Evolutionary conservation across 2,329 filamentous ascomycete genomes (phyloP).

Genomic region (Penicillium olsonii): DNA sequence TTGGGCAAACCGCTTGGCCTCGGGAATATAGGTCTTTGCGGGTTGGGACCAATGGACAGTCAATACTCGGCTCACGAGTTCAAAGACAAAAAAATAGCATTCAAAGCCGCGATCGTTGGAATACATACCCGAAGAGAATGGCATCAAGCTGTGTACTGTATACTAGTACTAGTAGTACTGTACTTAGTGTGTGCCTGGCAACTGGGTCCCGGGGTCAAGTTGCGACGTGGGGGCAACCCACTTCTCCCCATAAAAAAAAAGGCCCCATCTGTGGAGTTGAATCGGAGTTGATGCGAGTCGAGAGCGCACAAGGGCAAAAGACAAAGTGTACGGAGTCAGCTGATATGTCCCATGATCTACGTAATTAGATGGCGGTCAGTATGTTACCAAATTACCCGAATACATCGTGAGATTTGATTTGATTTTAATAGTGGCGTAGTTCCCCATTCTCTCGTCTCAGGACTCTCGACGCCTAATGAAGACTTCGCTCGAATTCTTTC

Average conservation of each 20-base stretch:
- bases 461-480: conserved; percentile 17
- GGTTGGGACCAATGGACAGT: too few relatives aligned
- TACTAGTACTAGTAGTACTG: too few relatives aligned
- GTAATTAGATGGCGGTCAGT: background rate
- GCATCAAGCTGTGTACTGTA: too few relatives aligned
- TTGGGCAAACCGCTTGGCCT: too few relatives aligned
- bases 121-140: too few relatives aligned
- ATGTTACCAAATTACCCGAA: background rate
- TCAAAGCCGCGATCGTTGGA: too few relatives aligned
- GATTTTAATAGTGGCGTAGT: conserved; percentile 7
- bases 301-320: background rate
- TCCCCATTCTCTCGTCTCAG: conserved; percentile 3
- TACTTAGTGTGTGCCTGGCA: background rate
- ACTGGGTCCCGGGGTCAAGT: background rate
- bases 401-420: conserved; percentile 10
- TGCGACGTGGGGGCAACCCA: conserved; percentile 6
- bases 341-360: background rate
- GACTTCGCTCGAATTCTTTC: conserved; percentile 10
- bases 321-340: background rate
- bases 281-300: conserved; percentile 8
- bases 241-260: conserved; percentile 3
- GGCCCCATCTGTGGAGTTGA: conserved; percentile 6
- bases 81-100: too few relatives aligned
- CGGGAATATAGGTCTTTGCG: too few relatives aligned
- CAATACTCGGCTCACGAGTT: too few relatives aligned